These are phyloP conservation scores for Pseudogymnoascus sp. DNA, from an alignment of 2,329 filamentous ascomycete genomes.

Conservation along the genomic window DNA sequence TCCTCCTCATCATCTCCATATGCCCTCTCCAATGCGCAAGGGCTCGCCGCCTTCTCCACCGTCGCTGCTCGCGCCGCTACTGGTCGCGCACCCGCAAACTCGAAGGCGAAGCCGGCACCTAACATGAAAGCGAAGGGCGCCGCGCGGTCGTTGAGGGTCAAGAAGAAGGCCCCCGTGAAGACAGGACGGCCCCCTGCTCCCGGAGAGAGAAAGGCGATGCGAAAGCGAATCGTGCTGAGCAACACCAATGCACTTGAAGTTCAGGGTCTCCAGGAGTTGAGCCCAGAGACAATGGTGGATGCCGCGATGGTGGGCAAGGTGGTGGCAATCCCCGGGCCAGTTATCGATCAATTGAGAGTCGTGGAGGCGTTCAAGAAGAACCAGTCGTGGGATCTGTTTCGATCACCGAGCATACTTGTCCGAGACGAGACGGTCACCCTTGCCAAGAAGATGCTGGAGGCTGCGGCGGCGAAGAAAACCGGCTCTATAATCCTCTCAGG, in stretches of 20 bases:
- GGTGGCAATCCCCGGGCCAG: constrained; percentile 57
- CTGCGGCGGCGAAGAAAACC: constrained; percentile 47
- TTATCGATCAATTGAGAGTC: constrained; percentile 75
- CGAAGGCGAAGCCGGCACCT: constrained; percentile 10
- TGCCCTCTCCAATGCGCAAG: constrained; percentile 36
- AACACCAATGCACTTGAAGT: constrained; percentile 89
- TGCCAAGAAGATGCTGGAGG: constrained; percentile 53
- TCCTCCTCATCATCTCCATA: constrained; percentile 30
- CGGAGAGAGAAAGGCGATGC: constrained; percentile 79
- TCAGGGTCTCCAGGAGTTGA: constrained; percentile 56
- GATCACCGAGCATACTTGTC: constrained; percentile 71
- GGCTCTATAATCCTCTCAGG: constrained; percentile 65
- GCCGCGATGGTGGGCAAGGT: constrained; percentile 57
- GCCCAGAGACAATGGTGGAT: constrained; percentile 45
- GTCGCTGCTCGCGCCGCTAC: too few relatives aligned
- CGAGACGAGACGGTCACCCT: constrained; percentile 71
- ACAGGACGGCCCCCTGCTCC: constrained; percentile 50
- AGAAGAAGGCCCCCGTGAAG: constrained; percentile 39
- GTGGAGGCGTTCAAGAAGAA: constrained; percentile 84
- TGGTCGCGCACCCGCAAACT: neutral
- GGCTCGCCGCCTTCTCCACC: constrained; percentile 33
- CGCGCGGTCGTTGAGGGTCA: constrained; percentile 28
- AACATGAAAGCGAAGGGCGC: constrained; percentile 13
- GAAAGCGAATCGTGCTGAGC: constrained; percentile 84
- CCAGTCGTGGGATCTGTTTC: constrained; percentile 83